A percentile compares a stretch with the other conserved stretches of the same genome.
Evolutionary conservation across 331 rosid genomes (phyloP).

Genomic region (Acacia pycnantha): DNA sequence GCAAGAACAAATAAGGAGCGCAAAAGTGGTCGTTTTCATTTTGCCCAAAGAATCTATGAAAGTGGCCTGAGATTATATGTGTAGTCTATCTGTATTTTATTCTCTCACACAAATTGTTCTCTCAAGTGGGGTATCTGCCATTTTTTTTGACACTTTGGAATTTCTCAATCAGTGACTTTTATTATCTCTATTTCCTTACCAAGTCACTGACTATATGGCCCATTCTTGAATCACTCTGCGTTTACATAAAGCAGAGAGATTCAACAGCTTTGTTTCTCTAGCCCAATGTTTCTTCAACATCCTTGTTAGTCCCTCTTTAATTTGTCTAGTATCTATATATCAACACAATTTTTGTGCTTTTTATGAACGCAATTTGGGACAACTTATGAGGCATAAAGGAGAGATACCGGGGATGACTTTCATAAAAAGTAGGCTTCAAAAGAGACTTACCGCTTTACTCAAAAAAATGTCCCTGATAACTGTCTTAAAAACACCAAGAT

Average conservation of each 20-base stretch:
- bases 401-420: not conserved
- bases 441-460: not conserved
- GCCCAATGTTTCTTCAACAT: not conserved
- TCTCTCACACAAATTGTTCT: conserved; percentile 51
- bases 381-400: conserved; percentile 1
- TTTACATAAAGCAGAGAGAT: conserved; percentile 41
- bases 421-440: not conserved
- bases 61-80: conserved; percentile 25
- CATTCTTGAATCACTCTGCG: conserved; percentile 24
- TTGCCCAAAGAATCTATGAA: conserved; percentile 36
- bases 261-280: conserved; percentile 24
- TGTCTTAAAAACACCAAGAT: conserved; percentile 10
- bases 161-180: conserved; percentile 39
- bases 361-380: not conserved
- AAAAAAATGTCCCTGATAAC: not conserved
- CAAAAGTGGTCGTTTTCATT: conserved; percentile 8
- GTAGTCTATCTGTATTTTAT: conserved; percentile 21
- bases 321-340: not conserved
- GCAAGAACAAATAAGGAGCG: conserved; percentile 7
- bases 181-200: conserved; percentile 18
- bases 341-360: conserved; percentile 5
- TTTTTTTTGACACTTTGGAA: conserved; percentile 30
- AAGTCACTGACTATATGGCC: conserved; percentile 20
- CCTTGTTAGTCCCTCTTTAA: not conserved
- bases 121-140: conserved; percentile 33